Percentiles rank a stretch among this genome's conserved stretches.
phyloP scores from a whole-genome alignment of 495 filamentous ascomycete species.

The Penicillium chermesinum region DNA sequence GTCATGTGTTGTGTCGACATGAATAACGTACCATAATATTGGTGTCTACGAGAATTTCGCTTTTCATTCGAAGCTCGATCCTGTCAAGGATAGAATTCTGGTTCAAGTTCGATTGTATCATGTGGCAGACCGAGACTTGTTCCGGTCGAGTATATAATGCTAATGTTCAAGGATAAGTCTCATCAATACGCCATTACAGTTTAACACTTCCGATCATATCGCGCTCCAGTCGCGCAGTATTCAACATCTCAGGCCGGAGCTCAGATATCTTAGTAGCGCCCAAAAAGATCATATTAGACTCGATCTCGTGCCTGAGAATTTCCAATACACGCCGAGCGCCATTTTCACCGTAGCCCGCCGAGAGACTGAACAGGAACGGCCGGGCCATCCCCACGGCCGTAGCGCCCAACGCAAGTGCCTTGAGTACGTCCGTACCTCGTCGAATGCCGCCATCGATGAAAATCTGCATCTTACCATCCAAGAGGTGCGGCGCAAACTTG shows the following conservation, averaged over 20 bases:
- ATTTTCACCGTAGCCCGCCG: slow-evolving; percentile 43
- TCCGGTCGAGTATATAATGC: no score
- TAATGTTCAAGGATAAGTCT: no score
- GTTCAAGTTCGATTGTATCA: no score
- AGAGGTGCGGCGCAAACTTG: slow-evolving; percentile 52
- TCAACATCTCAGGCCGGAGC: slow-evolving; percentile 30
- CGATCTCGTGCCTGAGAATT: slow-evolving; percentile 36
- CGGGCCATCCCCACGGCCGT: slow-evolving; percentile 81
- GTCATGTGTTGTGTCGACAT: no score
- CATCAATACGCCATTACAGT: no score
- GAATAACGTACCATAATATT: no score
- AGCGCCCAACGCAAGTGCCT: slow-evolving; percentile 80
- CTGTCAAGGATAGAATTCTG: no score
- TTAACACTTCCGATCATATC: slow-evolving; percentile 33
- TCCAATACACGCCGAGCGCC: slow-evolving; percentile 29
- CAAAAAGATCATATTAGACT: slow-evolving; percentile 36
- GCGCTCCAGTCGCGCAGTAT: slow-evolving; percentile 32
- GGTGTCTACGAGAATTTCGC: no score
- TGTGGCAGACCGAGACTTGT: no score
- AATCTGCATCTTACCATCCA: slow-evolving; percentile 66
- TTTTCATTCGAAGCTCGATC: no score
- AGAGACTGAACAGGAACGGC: slow-evolving; percentile 82
- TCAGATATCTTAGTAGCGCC: slow-evolving; percentile 26
- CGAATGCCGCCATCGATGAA: slow-evolving; percentile 81
- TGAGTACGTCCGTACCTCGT: slow-evolving; percentile 81